Evolutionary conservation across 148 eudicot species (phyloP).

Genomic region (Heliosperma pusillum): DNA sequence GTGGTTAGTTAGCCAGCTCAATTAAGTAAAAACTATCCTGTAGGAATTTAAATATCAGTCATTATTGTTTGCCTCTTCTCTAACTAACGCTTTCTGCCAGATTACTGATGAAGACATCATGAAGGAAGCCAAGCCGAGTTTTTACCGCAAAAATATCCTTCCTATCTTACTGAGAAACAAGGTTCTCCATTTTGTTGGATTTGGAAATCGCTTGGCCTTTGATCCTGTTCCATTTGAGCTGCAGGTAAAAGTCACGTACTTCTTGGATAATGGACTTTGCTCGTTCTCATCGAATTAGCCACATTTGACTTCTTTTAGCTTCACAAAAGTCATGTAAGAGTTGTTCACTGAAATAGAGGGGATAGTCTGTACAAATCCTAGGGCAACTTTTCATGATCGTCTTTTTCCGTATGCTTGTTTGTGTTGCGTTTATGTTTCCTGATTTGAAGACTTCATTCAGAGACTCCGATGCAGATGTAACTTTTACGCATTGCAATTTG

Average conservation of each 20-base stretch:
- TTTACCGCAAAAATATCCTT: slow-evolving; percentile 70
- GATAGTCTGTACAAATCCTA: not conserved
- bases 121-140: slow-evolving; percentile 98
- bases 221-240: slow-evolving; percentile 82
- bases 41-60: slow-evolving; percentile 2
- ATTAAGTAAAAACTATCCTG: not conserved
- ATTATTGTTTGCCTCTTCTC: slow-evolving; percentile 12
- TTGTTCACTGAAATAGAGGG: not conserved
- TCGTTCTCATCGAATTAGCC: not conserved
- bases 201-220: slow-evolving; percentile 86
- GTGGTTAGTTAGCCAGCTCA: slow-evolving; percentile 55
- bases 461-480: slow-evolving; percentile 99
- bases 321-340: not conserved
- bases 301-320: not conserved
- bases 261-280: not conserved
- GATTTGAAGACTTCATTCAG: slow-evolving; percentile 62
- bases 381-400: slow-evolving; percentile 6
- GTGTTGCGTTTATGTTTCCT: slow-evolving; percentile 36
- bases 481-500: slow-evolving; percentile 85
- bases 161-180: slow-evolving; percentile 67
- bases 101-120: slow-evolving; percentile 77
- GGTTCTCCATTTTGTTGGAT: slow-evolving; percentile 93
- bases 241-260: slow-evolving; percentile 56
- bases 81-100: slow-evolving; percentile 36
- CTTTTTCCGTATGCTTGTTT: not conserved